A percentile compares a stretch with the other conserved stretches of the same genome.
phyloP scores from a whole-genome alignment of 192 early-diverging fungal genomes.

The Coemansia javaensis region DNA sequence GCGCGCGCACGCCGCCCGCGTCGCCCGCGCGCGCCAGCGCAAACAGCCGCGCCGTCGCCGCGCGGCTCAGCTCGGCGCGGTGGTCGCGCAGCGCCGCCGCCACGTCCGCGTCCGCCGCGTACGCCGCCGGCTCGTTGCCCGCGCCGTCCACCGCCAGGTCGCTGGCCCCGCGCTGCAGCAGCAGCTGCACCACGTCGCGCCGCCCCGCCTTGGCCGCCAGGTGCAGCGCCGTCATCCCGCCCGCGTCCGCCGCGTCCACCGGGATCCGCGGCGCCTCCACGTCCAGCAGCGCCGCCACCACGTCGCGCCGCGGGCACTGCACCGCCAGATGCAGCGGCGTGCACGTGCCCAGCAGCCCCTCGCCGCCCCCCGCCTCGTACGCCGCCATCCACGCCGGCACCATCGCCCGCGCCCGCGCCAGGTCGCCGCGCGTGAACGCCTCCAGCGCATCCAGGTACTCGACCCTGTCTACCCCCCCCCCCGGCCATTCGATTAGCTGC shows the following conservation, averaged over 20 bases:
- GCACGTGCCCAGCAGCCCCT: slow-evolving; percentile 26
- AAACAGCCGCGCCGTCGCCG: slow-evolving; percentile 51
- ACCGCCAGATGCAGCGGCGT: slow-evolving; percentile 58
- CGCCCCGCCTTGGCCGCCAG: slow-evolving; percentile 64
- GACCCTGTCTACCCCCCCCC: too few relatives aligned
- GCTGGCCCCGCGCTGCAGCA: slow-evolving; percentile 63
- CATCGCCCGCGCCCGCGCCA: slow-evolving; percentile 23
- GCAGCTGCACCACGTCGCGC: slow-evolving; percentile 60
- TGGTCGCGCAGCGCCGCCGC: slow-evolving; percentile 57
- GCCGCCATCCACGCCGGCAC: slow-evolving; percentile 39
- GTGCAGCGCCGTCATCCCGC: slow-evolving; percentile 72
- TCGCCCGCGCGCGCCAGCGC: slow-evolving; percentile 47
- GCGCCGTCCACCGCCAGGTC: slow-evolving; percentile 60
- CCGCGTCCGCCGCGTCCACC: slow-evolving; percentile 53
- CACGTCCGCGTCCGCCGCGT: slow-evolving; percentile 37
- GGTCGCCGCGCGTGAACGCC: slow-evolving; percentile 37
- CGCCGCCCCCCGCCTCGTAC: slow-evolving; percentile 11
- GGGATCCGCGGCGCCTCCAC: slow-evolving; percentile 43
- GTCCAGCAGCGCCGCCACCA: slow-evolving; percentile 53
- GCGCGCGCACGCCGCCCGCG: slow-evolving; percentile 20
- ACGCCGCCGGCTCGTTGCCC: slow-evolving; percentile 58
- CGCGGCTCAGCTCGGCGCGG: slow-evolving; percentile 51
- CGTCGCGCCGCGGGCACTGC: slow-evolving; percentile 59
- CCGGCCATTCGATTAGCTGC: too few relatives aligned
- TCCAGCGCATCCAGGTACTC: slow-evolving; percentile 45